A percentile compares a stretch with the other conserved stretches of the same genome.
Conservation (phyloP, 1,284 basidiomycete genomes). For the Fomitiporia mediterranea region DNA sequence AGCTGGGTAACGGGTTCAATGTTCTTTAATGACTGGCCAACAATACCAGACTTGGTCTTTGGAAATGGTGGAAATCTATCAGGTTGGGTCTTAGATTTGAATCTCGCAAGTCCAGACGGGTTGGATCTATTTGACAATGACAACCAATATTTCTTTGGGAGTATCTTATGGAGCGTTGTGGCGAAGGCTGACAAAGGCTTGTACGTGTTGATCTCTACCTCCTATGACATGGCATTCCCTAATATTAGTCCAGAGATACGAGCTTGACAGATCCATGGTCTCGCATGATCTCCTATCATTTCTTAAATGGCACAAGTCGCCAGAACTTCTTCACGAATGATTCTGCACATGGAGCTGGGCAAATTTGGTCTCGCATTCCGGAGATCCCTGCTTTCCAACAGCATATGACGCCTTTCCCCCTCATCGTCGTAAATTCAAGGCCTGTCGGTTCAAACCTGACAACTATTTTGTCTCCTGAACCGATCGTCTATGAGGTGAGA, state of each 20-base stretch:
- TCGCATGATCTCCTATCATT: slow-evolving; percentile 62
- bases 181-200: slow-evolving; percentile 50
- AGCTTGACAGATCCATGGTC: slow-evolving; percentile 61
- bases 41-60: slow-evolving; percentile 45
- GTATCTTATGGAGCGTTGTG: slow-evolving; percentile 51
- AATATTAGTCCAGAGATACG: slow-evolving; percentile 42
- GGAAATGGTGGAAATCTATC: slow-evolving; percentile 43
- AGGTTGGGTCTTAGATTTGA: slow-evolving; percentile 58
- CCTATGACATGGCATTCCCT: background rate
- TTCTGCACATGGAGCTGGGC: slow-evolving; percentile 57
- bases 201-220: slow-evolving; percentile 35
- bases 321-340: slow-evolving; percentile 56
- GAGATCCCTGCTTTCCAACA: slow-evolving; percentile 40
- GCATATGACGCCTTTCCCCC: slow-evolving; percentile 49
- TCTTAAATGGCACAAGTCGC: slow-evolving; percentile 56
- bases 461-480: slow-evolving; percentile 36
- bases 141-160: slow-evolving; percentile 58
- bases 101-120: slow-evolving; percentile 50
- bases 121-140: slow-evolving; percentile 37
- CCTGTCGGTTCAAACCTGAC: slow-evolving; percentile 43
- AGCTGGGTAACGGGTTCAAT: slow-evolving; percentile 61
- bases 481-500: slow-evolving; percentile 56
- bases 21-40: slow-evolving; percentile 55
- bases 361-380: slow-evolving; percentile 58
- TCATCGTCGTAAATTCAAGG: slow-evolving; percentile 51